phyloP scores from a whole-genome alignment of 2,329 filamentous ascomycete genomes.

The Lasiodiplodia sp. region DNA sequence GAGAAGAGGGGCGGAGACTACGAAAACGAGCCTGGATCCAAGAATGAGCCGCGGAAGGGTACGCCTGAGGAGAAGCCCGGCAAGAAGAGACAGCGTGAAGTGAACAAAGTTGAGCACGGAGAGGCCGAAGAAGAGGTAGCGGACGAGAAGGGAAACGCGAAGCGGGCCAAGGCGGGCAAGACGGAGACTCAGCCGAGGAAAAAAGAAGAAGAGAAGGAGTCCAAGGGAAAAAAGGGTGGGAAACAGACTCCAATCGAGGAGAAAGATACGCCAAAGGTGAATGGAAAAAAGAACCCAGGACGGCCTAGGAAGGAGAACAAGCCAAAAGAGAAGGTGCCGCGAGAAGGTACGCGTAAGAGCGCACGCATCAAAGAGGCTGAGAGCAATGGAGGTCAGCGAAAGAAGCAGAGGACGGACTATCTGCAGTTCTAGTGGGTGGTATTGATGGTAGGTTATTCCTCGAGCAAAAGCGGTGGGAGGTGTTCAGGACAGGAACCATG shows the following conservation, averaged over 20 bases:
- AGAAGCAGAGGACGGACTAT: conserved; percentile 18
- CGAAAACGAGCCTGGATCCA: conserved; percentile 51
- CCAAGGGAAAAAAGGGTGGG: conserved; percentile 42
- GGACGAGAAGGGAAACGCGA: conserved; percentile 34
- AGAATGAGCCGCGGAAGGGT: conserved; percentile 55
- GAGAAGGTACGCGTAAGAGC: conserved; percentile 36
- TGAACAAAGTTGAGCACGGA: conserved; percentile 31
- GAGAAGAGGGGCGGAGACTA: conserved; percentile 51
- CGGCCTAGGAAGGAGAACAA: conserved; percentile 12
- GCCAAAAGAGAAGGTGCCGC: conserved; percentile 3
- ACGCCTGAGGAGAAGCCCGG: conserved; percentile 47
- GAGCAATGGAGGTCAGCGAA: background rate
- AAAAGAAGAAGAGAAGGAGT: conserved; percentile 27
- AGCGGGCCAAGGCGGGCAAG: conserved; percentile 28
- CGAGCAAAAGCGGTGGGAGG: too few species aligned
- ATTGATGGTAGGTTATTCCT: background rate
- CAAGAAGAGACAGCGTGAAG: conserved; percentile 35
- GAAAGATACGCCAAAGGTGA: background rate
- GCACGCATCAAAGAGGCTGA: conserved; percentile 30
- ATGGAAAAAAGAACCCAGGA: conserved; percentile 16
- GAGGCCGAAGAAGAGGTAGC: conserved; percentile 31
- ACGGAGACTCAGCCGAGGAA: conserved; percentile 28
- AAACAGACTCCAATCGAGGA: conserved; percentile 26
- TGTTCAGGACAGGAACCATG: background rate
- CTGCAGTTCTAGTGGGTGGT: background rate